A percentile compares a stretch with the other conserved stretches of the same genome.
Conservation (phyloP, 805 yeast species). For the Kuraishia capsulata region DNA sequence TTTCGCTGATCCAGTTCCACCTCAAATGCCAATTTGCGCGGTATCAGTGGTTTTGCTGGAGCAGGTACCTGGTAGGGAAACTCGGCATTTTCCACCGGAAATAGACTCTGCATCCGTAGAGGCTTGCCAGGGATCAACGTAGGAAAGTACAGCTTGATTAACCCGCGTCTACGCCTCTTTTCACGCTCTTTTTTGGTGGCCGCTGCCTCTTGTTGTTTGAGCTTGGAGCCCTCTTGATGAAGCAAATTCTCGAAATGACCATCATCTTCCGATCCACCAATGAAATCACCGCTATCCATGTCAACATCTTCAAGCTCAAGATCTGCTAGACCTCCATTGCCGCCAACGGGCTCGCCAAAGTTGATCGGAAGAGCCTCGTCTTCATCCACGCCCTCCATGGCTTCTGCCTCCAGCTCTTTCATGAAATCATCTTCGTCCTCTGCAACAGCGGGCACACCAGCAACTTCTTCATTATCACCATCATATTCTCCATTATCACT, state of each 20-base stretch:
- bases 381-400: constrained; percentile 23
- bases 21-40: constrained; percentile 52
- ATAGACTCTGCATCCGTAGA: constrained; percentile 56
- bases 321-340: constrained; percentile 20
- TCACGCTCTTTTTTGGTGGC: constrained; percentile 7
- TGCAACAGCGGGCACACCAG: constrained; percentile 26
- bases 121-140: constrained; percentile 45
- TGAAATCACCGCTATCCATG: constrained; percentile 11
- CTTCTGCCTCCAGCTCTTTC: constrained; percentile 27
- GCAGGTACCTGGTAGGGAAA: constrained; percentile 46
- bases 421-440: constrained; percentile 26
- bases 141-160: constrained; percentile 50
- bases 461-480: constrained; percentile 30
- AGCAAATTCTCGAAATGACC: too few relatives aligned
- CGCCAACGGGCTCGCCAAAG: constrained; percentile 20
- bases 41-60: constrained; percentile 37
- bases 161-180: constrained; percentile 20
- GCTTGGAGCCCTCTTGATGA: constrained; percentile 20
- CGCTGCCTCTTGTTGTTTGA: constrained; percentile 7
- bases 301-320: constrained; percentile 19
- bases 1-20: constrained; percentile 53
- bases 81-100: constrained; percentile 47
- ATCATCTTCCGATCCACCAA: constrained; percentile 9
- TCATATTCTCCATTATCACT: too few relatives aligned
- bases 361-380: constrained; percentile 16